Evolutionary conservation across 192 early-diverging fungal genomes (phyloP).

Genomic region (Gamsiella multidivaricata): DNA sequence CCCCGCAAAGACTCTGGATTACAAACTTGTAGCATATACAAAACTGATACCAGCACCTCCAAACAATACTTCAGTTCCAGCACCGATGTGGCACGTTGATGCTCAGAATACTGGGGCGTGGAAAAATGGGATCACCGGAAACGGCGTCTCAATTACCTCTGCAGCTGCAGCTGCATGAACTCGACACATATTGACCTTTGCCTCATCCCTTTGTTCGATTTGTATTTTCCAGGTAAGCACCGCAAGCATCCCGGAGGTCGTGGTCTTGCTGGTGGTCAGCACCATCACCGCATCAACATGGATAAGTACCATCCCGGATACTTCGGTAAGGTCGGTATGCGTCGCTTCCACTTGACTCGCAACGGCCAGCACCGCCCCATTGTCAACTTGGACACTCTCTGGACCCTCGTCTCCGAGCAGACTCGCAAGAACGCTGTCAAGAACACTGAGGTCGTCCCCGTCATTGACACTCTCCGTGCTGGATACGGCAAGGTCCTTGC

Average conservation of each 20-base stretch:
- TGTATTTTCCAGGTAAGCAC: conserved; percentile 88
- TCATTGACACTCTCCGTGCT: conserved; percentile 86
- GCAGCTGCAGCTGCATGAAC: no score
- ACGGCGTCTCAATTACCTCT: no score
- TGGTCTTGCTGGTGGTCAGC: conserved; percentile 99
- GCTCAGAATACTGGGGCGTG: no score
- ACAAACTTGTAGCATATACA: no score
- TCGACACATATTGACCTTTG: no score
- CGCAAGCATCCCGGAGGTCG: conserved; percentile 99
- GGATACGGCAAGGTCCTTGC: conserved; percentile 96
- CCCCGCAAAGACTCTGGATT: no score
- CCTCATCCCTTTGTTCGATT: no score
- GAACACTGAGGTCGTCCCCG: conserved; percentile 90
- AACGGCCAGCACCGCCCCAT: conserved; percentile 87
- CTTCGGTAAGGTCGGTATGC: conserved; percentile 99
- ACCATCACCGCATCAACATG: conserved; percentile 99
- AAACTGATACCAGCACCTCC: no score
- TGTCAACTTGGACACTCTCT: conserved; percentile 95
- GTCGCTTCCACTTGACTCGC: conserved; percentile 96
- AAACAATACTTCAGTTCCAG: no score
- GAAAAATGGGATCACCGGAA: no score
- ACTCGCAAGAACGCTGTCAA: conserved; percentile 81
- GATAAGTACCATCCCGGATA: conserved; percentile 99
- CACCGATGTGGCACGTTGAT: no score
- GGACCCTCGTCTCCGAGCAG: conserved; percentile 90